Base-by-base conservation (phyloP, 164 flowering plant species). In the Berberis thunbergii region DNA sequence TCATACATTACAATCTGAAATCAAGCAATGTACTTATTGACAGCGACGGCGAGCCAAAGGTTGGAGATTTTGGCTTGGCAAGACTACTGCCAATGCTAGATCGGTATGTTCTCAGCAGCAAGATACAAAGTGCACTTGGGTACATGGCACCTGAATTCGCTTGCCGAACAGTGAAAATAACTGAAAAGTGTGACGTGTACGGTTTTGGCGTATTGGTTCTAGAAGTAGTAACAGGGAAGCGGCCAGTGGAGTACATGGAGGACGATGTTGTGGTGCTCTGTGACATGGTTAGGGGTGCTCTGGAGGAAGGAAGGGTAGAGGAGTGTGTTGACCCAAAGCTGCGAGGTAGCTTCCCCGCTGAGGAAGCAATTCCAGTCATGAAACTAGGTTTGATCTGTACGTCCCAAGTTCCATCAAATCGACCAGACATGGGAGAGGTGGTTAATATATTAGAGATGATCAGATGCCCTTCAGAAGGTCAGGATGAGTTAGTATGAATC, bases 91-190 rank as follows among this genome's bases (percentile, higher is more conserved):
- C 98, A 1, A 81, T 80, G 85, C 75, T 93, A 39, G 98, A 93
- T 59, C 87, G 93, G 1, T 85, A 86, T 60, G 86, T 88, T 13
- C 61, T 90, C 48, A 90, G 97, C 78, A 86, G 96, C 86, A 90
- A 90, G 80, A 83, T 93, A 49, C 98, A 93, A 78, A 93, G 98
- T 66, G 98, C 96, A 11, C 86, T 93, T 2, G 98, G 98, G 8
- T 93, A 93, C 81, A 87, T 90, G 98, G 98, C 97, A 12, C 98
- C 97, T 5, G 98, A 93, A 66, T 90, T 88, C 64, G 98, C 97
- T 3, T 90, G 97, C 74, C 68, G 79, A 63, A 85, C 92, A 11
- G 95, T 88, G 53, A 88, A 87, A 76, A 85, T 93, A 64, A 93
- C 91, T 1, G 97, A 90, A 70, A 93, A 90, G 66, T 90, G 96